phyloP scores from a whole-genome alignment of 2,329 filamentous ascomycete genomes.

The Penicillium sp. region DNA sequence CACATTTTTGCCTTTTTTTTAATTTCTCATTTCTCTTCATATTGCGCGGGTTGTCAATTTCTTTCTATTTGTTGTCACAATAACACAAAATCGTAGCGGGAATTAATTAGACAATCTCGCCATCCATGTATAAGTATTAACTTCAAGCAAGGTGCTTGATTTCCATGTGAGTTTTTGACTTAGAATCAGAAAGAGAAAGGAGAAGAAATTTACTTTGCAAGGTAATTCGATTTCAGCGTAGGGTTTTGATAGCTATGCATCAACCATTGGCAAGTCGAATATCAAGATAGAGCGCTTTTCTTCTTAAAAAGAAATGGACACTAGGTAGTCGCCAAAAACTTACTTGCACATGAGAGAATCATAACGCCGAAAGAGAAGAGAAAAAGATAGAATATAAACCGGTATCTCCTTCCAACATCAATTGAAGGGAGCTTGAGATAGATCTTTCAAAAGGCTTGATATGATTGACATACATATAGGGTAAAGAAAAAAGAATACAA shows the following conservation, averaged over 20 bases:
- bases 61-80: not conserved
- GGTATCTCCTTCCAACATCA: not conserved
- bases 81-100: not conserved
- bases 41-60: not conserved
- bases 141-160: conserved; percentile 10
- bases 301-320: not conserved
- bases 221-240: not conserved
- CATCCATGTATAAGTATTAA: conserved; percentile 23
- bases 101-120: conserved; percentile 15
- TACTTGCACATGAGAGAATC: conserved; percentile 3
- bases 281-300: not conserved
- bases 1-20: conserved; percentile 9
- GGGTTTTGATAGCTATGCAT: not conserved
- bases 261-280: not conserved
- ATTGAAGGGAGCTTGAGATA: not conserved
- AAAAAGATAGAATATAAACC: not conserved
- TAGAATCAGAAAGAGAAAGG: not conserved
- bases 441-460: not conserved
- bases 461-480: conserved; percentile 1
- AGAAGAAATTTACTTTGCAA: not conserved
- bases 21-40: not conserved
- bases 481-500: not conserved
- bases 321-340: not conserved
- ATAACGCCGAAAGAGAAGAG: not conserved
- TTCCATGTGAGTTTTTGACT: not conserved